Evolutionary conservation across 441 rosid genomes (phyloP).

Genomic region (Aquilaria agallochum): DNA sequence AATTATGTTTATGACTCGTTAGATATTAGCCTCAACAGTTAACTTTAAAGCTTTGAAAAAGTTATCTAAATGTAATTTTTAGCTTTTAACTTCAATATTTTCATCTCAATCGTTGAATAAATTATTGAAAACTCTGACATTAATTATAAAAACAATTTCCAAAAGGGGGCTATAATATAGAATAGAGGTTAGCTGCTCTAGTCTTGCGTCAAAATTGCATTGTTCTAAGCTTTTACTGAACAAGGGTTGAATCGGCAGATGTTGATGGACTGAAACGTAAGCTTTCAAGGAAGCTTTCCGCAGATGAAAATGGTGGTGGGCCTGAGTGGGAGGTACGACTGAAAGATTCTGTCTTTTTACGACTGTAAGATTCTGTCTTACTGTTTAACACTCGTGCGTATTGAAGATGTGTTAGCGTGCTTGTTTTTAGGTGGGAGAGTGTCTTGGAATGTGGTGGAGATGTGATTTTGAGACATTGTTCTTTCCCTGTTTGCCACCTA

Average conservation of each 20-base stretch:
- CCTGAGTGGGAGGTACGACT: conserved; percentile 58
- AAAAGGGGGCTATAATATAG: background rate
- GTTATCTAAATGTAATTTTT: too few species aligned
- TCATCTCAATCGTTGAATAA: too few species aligned
- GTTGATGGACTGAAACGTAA: conserved; percentile 66
- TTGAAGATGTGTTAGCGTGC: background rate
- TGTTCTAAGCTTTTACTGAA: conserved; percentile 9
- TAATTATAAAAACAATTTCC: too few species aligned
- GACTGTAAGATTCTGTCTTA: background rate
- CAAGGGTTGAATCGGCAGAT: conserved; percentile 35
- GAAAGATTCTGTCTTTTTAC: background rate
- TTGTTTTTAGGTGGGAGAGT: conserved; percentile 58
- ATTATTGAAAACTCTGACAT: too few species aligned
- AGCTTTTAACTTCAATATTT: too few species aligned
- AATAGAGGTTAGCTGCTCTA: background rate
- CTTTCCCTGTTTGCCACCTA: conserved; percentile 63
- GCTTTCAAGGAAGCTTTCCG: conserved; percentile 61
- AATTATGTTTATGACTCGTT: background rate
- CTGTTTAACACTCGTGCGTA: too few species aligned
- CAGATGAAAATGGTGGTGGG: conserved; percentile 27
- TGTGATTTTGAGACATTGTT: conserved; percentile 62
- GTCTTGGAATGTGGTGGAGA: conserved; percentile 92
- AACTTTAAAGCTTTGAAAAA: too few species aligned
- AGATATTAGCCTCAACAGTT: too few species aligned
- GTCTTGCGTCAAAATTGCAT: conserved; percentile 1